phyloP scores from a whole-genome alignment of 352 stramenopile species.

The Globisporangium emineosum region DNA sequence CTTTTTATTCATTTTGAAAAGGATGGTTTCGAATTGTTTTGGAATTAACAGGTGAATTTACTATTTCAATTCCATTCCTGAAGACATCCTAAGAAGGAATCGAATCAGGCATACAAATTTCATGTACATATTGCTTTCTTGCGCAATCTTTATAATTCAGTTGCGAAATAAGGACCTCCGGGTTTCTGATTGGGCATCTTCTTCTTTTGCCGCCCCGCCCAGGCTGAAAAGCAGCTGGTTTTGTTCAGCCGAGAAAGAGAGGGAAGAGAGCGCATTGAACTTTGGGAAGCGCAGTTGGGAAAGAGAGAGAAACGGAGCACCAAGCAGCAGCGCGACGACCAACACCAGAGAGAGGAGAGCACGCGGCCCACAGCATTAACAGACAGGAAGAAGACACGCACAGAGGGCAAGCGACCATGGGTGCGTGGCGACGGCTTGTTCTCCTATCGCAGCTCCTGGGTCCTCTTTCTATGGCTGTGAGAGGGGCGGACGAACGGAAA shows the following conservation, averaged over 20 bases:
- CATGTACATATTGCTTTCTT: background rate
- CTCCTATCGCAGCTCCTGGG: background rate
- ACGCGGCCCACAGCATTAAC: background rate
- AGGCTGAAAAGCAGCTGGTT: background rate
- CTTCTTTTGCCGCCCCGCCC: background rate
- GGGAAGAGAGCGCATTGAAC: background rate
- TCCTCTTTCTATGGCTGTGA: background rate
- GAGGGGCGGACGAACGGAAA: background rate
- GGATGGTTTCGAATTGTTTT: background rate
- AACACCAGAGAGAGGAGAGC: conserved; percentile 1
- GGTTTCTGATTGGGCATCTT: too few relatives aligned
- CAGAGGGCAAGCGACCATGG: background rate
- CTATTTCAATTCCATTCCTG: background rate
- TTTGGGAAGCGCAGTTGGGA: background rate
- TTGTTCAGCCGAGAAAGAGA: background rate
- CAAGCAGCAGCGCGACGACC: background rate
- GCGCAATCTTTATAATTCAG: background rate
- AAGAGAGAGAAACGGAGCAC: background rate
- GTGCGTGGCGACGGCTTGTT: background rate
- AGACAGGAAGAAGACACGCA: background rate
- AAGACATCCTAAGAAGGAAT: background rate
- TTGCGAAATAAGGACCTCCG: background rate
- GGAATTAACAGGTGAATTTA: background rate
- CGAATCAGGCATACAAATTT: background rate
- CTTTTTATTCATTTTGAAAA: background rate